These are phyloP conservation scores for Discostella stelligeroides DNA, from an alignment of 108 stramenopile species.

Conservation along the genomic window DNA sequence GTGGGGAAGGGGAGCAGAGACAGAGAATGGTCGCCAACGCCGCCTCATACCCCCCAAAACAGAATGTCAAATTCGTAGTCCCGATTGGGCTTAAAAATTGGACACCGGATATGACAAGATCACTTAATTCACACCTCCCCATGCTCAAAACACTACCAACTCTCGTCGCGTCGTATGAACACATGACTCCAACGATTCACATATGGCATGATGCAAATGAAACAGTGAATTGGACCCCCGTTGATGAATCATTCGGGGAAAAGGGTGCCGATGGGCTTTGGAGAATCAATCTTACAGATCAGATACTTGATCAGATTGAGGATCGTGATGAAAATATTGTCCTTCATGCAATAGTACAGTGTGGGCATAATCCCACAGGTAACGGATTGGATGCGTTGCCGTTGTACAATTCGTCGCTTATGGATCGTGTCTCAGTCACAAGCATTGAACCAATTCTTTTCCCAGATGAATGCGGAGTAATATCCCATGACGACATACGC, in stretches of 20 bases:
- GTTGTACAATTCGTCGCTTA: constrained; percentile 34
- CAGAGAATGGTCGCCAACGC: not conserved
- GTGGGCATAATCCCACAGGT: constrained; percentile 43
- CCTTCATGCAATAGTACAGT: constrained; percentile 54
- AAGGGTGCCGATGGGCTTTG: constrained; percentile 61
- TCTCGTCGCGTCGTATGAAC: constrained; percentile 34
- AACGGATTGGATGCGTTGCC: constrained; percentile 47
- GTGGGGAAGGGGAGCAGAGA: not conserved
- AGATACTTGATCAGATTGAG: no score
- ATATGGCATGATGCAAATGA: constrained; percentile 67
- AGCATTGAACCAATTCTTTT: constrained; percentile 67
- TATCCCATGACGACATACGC: constrained; percentile 28
- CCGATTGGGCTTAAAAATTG: constrained; percentile 50
- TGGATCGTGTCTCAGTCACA: constrained; percentile 28
- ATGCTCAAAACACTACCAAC: constrained; percentile 27
- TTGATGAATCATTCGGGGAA: constrained; percentile 56
- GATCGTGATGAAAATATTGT: constrained; percentile 10
- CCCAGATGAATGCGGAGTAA: constrained; percentile 33
- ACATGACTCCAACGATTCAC: constrained; percentile 57
- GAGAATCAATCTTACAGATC: constrained; percentile 18
- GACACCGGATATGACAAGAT: constrained; percentile 24
- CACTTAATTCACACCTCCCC: constrained; percentile 26
- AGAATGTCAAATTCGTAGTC: constrained; percentile 49
- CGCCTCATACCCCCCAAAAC: constrained; percentile 22
- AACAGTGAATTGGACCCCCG: constrained; percentile 51